Conservation (phyloP, 768 basidiomycete genomes). For the Kondoa malvinella region DNA sequence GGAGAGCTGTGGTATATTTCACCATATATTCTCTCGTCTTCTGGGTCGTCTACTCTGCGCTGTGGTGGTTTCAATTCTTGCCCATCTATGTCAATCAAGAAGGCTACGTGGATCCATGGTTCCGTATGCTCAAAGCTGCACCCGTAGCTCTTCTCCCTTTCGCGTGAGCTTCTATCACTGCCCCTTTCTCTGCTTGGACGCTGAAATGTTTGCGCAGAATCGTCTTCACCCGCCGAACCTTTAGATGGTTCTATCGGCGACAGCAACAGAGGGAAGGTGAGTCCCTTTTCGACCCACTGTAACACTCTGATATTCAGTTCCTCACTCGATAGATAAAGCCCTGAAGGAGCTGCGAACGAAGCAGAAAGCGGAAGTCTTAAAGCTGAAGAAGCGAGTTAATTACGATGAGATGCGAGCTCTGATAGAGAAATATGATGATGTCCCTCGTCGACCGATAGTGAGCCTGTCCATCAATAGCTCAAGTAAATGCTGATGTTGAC, state of each 20-base stretch:
- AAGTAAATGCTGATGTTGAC: slow-evolving; percentile 25
- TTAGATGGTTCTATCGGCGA: slow-evolving; percentile 22
- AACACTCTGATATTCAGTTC: neutral
- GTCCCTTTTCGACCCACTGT: neutral
- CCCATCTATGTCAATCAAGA: slow-evolving; percentile 7
- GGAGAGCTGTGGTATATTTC: slow-evolving; percentile 55
- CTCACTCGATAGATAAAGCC: slow-evolving; percentile 46
- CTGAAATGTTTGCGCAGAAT: slow-evolving; percentile 17
- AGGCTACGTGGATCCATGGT: slow-evolving; percentile 34
- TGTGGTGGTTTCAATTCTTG: slow-evolving; percentile 27
- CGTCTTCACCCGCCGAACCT: slow-evolving; percentile 21
- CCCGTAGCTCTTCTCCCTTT: slow-evolving; percentile 65
- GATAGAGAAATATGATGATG: slow-evolving; percentile 73
- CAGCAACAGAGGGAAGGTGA: slow-evolving; percentile 23
- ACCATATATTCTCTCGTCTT: slow-evolving; percentile 58
- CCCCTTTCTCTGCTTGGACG: neutral
- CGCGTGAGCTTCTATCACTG: neutral
- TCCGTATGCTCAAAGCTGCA: slow-evolving; percentile 43
- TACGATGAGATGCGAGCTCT: slow-evolving; percentile 82
- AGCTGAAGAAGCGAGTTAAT: slow-evolving; percentile 94
- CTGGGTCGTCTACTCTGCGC: slow-evolving; percentile 41
- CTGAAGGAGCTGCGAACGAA: slow-evolving; percentile 44
- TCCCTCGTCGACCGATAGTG: slow-evolving; percentile 31
- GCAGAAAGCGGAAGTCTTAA: slow-evolving; percentile 75
- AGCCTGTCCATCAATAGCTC: slow-evolving; percentile 23